Conservation (phyloP, 352 stramenopile genomes). For the Pythium graminicola region DNA sequence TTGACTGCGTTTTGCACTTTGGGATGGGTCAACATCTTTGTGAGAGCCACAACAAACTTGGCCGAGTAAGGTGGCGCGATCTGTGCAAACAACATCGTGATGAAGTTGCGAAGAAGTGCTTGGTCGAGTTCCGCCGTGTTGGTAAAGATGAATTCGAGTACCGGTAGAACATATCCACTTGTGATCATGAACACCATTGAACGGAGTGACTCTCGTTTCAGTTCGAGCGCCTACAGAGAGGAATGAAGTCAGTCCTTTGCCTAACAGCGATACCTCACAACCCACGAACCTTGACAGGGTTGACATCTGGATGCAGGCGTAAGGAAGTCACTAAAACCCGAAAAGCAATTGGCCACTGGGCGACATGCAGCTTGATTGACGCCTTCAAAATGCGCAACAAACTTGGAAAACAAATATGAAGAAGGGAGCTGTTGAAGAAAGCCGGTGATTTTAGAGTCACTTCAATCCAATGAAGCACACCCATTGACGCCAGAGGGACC, state of each 20-base stretch:
- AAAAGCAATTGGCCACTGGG: conserved; percentile 81
- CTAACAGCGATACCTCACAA: background rate
- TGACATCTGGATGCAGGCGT: conserved; percentile 66
- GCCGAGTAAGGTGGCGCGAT: conserved; percentile 71
- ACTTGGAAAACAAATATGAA: conserved; percentile 83
- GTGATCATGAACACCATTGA: conserved; percentile 88
- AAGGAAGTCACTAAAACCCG: conserved; percentile 70
- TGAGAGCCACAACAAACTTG: conserved; percentile 64
- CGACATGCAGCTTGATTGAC: conserved; percentile 68
- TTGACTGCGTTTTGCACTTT: conserved; percentile 83
- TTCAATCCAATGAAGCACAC: conserved; percentile 78
- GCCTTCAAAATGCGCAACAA: conserved; percentile 70
- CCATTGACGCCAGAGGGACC: conserved; percentile 80
- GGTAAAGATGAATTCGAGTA: conserved; percentile 75
- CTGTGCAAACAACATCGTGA: conserved; percentile 68
- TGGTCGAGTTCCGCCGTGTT: conserved; percentile 81
- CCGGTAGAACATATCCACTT: conserved; percentile 75
- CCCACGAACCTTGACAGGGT: conserved; percentile 63
- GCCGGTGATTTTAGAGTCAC: conserved; percentile 61
- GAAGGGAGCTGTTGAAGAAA: conserved; percentile 78
- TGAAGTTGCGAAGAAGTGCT: conserved; percentile 77
- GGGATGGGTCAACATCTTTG: conserved; percentile 72
- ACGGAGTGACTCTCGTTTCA: conserved; percentile 77
- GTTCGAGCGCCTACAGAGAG: conserved; percentile 44
- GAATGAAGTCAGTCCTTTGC: background rate